These are phyloP conservation scores for Tremellales sp. DNA, from an alignment of 1,284 basidiomycete genomes.

Conservation along the genomic window DNA sequence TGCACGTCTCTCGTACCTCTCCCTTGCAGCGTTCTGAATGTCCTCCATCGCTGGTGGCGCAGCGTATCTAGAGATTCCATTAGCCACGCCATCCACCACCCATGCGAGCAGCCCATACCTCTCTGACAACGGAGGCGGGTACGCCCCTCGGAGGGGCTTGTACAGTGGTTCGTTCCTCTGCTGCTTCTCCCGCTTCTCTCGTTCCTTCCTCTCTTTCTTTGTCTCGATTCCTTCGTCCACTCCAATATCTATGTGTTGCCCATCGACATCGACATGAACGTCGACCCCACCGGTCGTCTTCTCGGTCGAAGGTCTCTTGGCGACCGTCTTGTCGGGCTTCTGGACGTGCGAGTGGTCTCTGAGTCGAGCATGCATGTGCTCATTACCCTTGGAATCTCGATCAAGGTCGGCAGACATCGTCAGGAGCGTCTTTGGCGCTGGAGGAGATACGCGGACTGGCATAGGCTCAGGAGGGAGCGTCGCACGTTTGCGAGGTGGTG, in stretches of 20 bases:
- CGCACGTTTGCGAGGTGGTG: conserved; percentile 10
- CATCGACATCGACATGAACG: neutral
- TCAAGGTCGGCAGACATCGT: conserved; percentile 33
- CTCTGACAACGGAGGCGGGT: conserved; percentile 26
- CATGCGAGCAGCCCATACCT: conserved; percentile 18
- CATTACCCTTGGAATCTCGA: conserved; percentile 23
- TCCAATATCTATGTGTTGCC: conserved; percentile 1
- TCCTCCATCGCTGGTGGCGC: conserved; percentile 24
- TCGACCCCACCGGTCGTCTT: neutral
- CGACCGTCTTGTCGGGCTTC: neutral
- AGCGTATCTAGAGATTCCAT: conserved; percentile 20
- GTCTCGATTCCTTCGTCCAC: conserved; percentile 11
- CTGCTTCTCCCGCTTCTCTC: conserved; percentile 17
- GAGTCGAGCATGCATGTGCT: conserved; percentile 28
- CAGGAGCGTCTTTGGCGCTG: conserved; percentile 22
- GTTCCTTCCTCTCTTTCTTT: conserved; percentile 14
- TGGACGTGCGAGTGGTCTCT: conserved; percentile 24
- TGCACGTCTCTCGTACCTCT: conserved; percentile 21
- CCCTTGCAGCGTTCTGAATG: conserved; percentile 23
- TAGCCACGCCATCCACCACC: neutral
- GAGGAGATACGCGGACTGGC: conserved; percentile 3
- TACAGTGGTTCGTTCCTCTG: conserved; percentile 20
- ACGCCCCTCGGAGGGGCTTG: conserved; percentile 10
- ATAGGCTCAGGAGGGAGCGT: conserved; percentile 1
- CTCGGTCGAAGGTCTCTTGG: neutral